A percentile compares a stretch with the other conserved stretches of the same genome.
These are phyloP conservation scores for Boletus barrowsii DNA, from an alignment of 768 basidiomycete species.

Conservation along the genomic window DNA sequence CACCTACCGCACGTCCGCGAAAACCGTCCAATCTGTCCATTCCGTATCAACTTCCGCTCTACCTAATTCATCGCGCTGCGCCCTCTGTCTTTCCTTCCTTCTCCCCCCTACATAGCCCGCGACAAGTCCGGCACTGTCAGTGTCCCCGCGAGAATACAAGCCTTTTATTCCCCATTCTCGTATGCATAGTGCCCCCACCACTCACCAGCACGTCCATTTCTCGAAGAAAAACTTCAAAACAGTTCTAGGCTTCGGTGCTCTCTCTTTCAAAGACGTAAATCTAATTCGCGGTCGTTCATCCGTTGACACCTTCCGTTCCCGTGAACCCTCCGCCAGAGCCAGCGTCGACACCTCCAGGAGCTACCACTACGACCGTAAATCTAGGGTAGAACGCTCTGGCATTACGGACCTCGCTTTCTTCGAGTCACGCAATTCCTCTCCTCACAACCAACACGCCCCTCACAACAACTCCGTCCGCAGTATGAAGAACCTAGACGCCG, in stretches of 20 bases:
- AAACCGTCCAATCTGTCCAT: conserved; percentile 29
- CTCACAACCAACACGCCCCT: conserved; percentile 32
- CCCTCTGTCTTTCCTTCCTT: conserved; percentile 26
- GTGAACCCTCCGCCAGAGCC: conserved; percentile 35
- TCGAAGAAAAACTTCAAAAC: conserved; percentile 48
- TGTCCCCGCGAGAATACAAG: conserved; percentile 27
- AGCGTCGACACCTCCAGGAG: conserved; percentile 45
- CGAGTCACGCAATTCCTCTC: conserved; percentile 31
- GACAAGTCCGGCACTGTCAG: conserved; percentile 24
- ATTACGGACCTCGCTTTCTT: conserved; percentile 44
- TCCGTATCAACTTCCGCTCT: conserved; percentile 27
- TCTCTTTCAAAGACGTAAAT: conserved; percentile 37
- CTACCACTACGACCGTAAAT: conserved; percentile 36
- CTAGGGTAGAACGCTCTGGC: conserved; percentile 35
- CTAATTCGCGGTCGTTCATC: conserved; percentile 30
- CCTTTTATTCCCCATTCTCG: conserved; percentile 28
- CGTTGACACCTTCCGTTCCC: conserved; percentile 24
- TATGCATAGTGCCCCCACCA: conserved; percentile 43
- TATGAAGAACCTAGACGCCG: conserved; percentile 44
- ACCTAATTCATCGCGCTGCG: conserved; percentile 29
- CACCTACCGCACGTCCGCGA: conserved; percentile 33
- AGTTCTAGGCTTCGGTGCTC: conserved; percentile 43
- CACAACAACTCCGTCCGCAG: conserved; percentile 33
- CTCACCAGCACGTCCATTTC: conserved; percentile 33
- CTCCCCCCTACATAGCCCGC: conserved; percentile 25